Base-by-base conservation (phyloP, 2,329 filamentous ascomycete genomes). In the Diaporthe citriasiana region DNA sequence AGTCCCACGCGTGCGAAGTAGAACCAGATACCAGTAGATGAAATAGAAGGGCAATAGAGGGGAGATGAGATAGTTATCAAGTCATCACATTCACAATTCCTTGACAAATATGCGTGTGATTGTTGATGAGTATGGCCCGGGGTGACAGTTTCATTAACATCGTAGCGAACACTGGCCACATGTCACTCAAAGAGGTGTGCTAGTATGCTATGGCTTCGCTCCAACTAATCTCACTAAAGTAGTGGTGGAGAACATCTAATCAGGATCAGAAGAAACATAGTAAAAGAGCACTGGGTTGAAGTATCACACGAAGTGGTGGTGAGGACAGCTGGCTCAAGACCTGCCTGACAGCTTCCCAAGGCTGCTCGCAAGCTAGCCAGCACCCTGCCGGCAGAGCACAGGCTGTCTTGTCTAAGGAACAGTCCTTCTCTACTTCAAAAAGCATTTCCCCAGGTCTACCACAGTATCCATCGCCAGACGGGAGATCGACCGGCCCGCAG, bases 1-100 rank as follows among this genome's bases (percentile, higher is more conserved):
- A 50, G 35, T 53, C 25, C 65, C 59, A 40, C 42, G 69, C 51
- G 55, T 70, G 59, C 53, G 74, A 33, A 68, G 63, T 72, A 72
- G 60, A 74, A 69, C 72, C 74, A 74, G 55, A 75, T 75, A 75
- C 72, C 72, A 74, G 72, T 75, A 75, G 74, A 75, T 65, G 72
- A 65, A 57, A 74, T 74, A 74, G 74, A 75, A 35, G 65, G 59
- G 59, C 63, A 71, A 75, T 75, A 75, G 74, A 75, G 27, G 73
- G 33, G 51, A n/a, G 51, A 72, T 22, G 53, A 56, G 22, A 50
- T 33, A 50, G n/a, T 69, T 45, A 17, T 53, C 27, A 57, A 51
- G 63, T 60, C 45, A 33, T 42, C n/a, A 22, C 6, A 25, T 30
- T 22, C 22, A 50, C 4, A 19, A 22, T 30, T 25, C 1, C 33